phyloP scores from a whole-genome alignment of 2,329 filamentous ascomycete species.

The Alternaria viburni region DNA sequence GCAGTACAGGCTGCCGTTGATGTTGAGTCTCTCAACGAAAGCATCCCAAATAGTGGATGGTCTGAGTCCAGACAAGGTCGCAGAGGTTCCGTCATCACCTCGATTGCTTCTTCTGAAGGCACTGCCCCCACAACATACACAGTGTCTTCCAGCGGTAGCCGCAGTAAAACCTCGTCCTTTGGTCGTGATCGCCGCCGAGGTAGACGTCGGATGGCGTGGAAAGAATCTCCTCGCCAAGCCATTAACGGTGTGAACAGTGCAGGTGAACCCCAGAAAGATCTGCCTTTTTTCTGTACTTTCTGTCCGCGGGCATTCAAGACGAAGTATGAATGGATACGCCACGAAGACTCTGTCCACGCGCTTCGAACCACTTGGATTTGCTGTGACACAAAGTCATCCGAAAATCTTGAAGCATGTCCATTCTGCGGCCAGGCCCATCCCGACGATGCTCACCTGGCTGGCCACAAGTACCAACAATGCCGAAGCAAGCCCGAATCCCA shows the following conservation, averaged over 20 bases:
- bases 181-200: conserved; percentile 42
- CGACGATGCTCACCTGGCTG: conserved; percentile 44
- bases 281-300: conserved; percentile 47
- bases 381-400: conserved; percentile 34
- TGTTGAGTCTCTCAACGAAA: conserved; percentile 26
- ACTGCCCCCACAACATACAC: conserved; percentile 43
- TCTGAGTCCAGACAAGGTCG: conserved; percentile 29
- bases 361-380: conserved; percentile 49
- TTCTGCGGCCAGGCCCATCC: conserved; percentile 42
- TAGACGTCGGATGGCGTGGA: conserved; percentile 45
- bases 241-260: conserved; percentile 40
- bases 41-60: conserved; percentile 29
- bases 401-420: conserved; percentile 34
- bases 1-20: conserved; percentile 42
- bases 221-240: conserved; percentile 37
- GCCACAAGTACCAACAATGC: conserved; percentile 46
- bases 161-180: conserved; percentile 45
- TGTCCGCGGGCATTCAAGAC: conserved; percentile 46
- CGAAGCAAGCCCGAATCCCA: conserved; percentile 43
- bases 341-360: conserved; percentile 47
- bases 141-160: conserved; percentile 38
- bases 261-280: conserved; percentile 37
- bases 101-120: conserved; percentile 40
- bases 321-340: conserved; percentile 48
- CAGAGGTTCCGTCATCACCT: conserved; percentile 39